phyloP scores from a whole-genome alignment of 306 rosid species.

The Pyrus pyrifolia region DNA sequence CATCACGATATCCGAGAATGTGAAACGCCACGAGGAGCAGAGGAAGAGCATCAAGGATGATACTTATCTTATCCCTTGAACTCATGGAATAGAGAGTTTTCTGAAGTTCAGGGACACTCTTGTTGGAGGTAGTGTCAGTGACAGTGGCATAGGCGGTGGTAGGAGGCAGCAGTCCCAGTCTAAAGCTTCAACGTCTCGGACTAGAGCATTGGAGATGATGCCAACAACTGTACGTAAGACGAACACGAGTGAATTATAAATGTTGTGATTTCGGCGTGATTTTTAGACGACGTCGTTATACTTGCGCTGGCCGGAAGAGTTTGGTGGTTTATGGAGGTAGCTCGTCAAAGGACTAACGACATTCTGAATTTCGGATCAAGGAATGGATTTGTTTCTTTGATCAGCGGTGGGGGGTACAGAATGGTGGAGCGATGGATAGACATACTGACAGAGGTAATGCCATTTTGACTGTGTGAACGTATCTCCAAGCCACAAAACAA shows the following conservation, averaged over 20 bases:
- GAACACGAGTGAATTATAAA: constrained; percentile 3
- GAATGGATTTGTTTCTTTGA: background rate
- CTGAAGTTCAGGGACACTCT: constrained; percentile 50
- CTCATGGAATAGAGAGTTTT: constrained; percentile 62
- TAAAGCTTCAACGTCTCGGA: constrained; percentile 39
- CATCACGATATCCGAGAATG: constrained; percentile 90
- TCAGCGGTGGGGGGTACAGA: constrained; percentile 1
- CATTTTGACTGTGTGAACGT: background rate
- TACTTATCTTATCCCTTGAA: constrained; percentile 53
- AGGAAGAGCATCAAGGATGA: constrained; percentile 75
- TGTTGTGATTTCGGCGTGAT: constrained; percentile 6
- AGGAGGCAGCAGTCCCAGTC: constrained; percentile 52
- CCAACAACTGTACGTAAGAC: background rate
- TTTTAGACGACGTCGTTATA: constrained; percentile 16
- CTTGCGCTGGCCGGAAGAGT: background rate
- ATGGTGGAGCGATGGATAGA: background rate
- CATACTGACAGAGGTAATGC: background rate
- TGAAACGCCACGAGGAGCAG: constrained; percentile 76
- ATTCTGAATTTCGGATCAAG: background rate
- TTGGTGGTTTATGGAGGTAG: constrained; percentile 1
- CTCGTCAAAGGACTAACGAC: background rate
- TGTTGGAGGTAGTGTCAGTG: constrained; percentile 80
- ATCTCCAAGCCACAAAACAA: background rate
- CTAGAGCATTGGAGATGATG: constrained; percentile 36
- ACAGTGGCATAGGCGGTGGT: constrained; percentile 55